Base-by-base conservation (phyloP, 306 rosid genomes). In the Cicer bijugum region DNA sequence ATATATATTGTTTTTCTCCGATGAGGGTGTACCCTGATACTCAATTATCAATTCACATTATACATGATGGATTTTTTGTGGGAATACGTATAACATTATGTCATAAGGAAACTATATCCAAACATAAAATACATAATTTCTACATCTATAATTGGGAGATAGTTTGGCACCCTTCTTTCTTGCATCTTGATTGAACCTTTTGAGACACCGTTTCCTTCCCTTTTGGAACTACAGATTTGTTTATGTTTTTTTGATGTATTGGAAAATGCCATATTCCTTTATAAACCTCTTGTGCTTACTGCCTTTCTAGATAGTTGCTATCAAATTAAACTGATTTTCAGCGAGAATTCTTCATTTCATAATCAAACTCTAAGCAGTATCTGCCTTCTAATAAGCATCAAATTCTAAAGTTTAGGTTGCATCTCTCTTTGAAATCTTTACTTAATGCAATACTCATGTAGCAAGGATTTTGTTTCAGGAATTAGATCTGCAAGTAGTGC, bases 381-480 rank as follows among this genome's bases (percentile, higher is more conserved):
- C 60, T 48, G 55, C 52, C 67, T 46, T 72, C 40, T 9, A 15
- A 20, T 43, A 46, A 57, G 35, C 19, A 6, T 75, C 33, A 51
- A 70, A 51, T 40, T 28, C 35, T n/a, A 23, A 33, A 12, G 10
- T 69, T 61, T 69, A 56, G 9, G 67, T 37, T 48, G 56, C 76
- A 74, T 53, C 76, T 77, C 46, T 23, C 45, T 10, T 23, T 38
- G 33, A 77, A 74, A 20, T 14, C 8, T 65, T n/a, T 28, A 62
- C 61, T 65, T 64, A 64, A 35, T 55, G 57, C 40, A 46, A 71
- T 57, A 42, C 63, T 79, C 48, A 50, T 70, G 14, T 56, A 63
- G 72, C 60, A 33, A 48, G 58, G 72, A 79, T 19, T 58, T 76
- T 74, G 44, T 62, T 45, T 52, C 77, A 86, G 89, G 85, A 75